Evolutionary conservation across 441 rosid genomes (phyloP).

Genomic region (Gossypium davidsonii): DNA sequence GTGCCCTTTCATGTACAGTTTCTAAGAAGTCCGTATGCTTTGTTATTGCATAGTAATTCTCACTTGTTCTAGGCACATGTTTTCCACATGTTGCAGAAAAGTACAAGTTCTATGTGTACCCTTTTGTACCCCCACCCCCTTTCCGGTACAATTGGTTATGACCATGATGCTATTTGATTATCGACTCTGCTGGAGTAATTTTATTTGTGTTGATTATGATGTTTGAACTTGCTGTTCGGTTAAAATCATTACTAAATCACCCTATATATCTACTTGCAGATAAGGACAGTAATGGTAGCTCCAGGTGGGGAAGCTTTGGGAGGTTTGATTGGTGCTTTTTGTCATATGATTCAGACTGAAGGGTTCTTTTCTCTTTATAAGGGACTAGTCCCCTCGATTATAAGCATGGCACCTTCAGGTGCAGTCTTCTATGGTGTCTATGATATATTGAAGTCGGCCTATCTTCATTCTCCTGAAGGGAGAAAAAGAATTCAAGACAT

Average conservation of each 20-base stretch:
- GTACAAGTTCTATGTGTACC: not conserved
- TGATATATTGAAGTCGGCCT: slow-evolving; percentile 68
- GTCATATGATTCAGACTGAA: slow-evolving; percentile 71
- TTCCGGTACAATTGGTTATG: not conserved
- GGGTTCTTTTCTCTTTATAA: slow-evolving; percentile 84
- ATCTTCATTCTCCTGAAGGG: slow-evolving; percentile 80
- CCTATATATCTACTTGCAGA: slow-evolving; percentile 32
- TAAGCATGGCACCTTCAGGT: slow-evolving; percentile 91
- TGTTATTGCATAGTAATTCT: not conserved
- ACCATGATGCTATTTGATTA: not conserved
- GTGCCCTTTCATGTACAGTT: not conserved
- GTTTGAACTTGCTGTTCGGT: not conserved
- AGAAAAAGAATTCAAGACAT: slow-evolving; percentile 54
- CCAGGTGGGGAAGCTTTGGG: slow-evolving; percentile 92
- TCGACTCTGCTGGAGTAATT: not conserved
- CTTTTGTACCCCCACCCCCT: not conserved
- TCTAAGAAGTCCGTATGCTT: not conserved
- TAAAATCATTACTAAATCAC: not conserved
- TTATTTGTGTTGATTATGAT: not conserved
- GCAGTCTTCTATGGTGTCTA: slow-evolving; percentile 91
- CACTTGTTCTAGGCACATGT: not conserved
- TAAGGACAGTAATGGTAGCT: slow-evolving; percentile 79
- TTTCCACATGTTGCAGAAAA: not conserved
- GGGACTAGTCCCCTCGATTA: slow-evolving; percentile 72
- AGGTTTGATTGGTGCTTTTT: slow-evolving; percentile 70